Evolutionary conservation across 2,329 filamentous ascomycete species (phyloP), one percentile per base, ranked within the genome.

Genomic region (Fusarium newnesense): DNA sequence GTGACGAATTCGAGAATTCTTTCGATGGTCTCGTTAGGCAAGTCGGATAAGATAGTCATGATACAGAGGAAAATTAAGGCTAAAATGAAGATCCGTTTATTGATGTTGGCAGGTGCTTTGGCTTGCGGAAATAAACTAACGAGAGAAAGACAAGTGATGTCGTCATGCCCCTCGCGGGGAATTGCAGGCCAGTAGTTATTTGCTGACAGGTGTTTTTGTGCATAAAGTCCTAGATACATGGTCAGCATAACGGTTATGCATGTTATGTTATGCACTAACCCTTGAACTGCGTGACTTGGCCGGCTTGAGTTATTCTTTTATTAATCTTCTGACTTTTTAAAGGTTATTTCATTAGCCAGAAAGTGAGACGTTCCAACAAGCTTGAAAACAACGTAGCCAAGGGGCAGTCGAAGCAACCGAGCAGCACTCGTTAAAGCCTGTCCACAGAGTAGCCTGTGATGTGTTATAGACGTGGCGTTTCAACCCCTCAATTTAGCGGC

Each of bases 251-350:
- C 2, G 0, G 18, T 40, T 53, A 18, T 53, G 34, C 5, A 28
- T 6, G 13, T 8, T n/a, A 28, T 4, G 13, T 10, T 28, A 11
- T 37, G 49, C 32, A 53, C 13, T 13, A 28, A 26, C 5, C 7
- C 6, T 26, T 4, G 1, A 21, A 4, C 7, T 36, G 12, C 9
- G 7, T 0, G 2, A 46, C 43, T 19, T 46, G 18, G 11, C 7
- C 24, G 18, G 11, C 12, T 21, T 7, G 3, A n/a, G 21, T 6
- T 15, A 30, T 11, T n/a, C 2, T 49, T 19, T 16, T 4, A 44
- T 19, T 1, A 11, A 9, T 19, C 7, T 26, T 5, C 0, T 4
- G 7, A 16, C 7, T 0, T 8, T 10, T 47, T 8, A 2, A 30
- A 16, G 19, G 26, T 30, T 19, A 19, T 12, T 24, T 16, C 4